Conservation (phyloP, 2,329 filamentous ascomycete genomes). For the Cercospora sp. region DNA sequence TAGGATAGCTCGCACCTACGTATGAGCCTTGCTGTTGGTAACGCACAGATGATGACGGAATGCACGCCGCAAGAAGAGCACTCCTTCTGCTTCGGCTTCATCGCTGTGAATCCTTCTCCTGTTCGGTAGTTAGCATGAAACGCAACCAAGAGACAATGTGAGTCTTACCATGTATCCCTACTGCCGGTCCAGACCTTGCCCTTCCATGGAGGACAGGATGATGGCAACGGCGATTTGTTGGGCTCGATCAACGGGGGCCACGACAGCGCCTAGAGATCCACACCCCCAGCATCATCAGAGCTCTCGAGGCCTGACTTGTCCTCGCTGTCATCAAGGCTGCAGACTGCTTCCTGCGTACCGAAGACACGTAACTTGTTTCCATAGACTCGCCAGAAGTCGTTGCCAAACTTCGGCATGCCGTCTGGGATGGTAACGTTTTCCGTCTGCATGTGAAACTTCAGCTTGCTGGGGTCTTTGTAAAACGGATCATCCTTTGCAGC, state of each 20-base stretch:
- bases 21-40: constrained; percentile 8
- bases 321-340: constrained; percentile 29
- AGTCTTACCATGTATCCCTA: constrained; percentile 6
- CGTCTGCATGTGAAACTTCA: constrained; percentile 21
- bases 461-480: constrained; percentile 30
- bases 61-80: constrained; percentile 11
- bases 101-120: constrained; percentile 15
- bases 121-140: neutral
- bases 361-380: constrained; percentile 62
- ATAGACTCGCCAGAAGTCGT: constrained; percentile 58
- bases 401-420: constrained; percentile 53
- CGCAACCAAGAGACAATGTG: neutral
- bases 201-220: neutral
- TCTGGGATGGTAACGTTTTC: constrained; percentile 37
- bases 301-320: constrained; percentile 5
- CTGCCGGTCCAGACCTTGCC: constrained; percentile 12
- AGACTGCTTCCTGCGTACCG: constrained; percentile 57
- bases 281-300: constrained; percentile 14
- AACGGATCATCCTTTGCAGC: constrained; percentile 31
- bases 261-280: constrained; percentile 13
- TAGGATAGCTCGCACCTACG: constrained; percentile 18
- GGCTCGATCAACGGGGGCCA: neutral
- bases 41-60: constrained; percentile 12
- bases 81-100: constrained; percentile 12
- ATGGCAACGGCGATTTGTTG: neutral